Base-by-base conservation (phyloP, 306 rosid genomes). In the Fragaria vesca region DNA sequence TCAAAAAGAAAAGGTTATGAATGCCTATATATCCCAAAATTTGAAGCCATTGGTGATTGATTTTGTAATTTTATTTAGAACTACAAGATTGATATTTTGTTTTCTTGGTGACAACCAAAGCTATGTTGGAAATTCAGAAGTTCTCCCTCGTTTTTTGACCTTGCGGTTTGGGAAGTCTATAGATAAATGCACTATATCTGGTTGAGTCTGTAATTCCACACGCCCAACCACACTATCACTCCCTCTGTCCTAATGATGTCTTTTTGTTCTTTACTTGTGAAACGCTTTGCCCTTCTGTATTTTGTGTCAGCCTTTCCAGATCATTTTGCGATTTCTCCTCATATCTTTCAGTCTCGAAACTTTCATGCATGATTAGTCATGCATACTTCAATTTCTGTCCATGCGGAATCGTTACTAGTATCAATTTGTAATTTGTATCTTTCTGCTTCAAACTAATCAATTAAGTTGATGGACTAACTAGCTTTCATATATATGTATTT, bases 261-360 rank as follows among this genome's bases (percentile, higher is more conserved):
- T 30, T 54, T 69, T 69, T 77, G 69, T 69, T 28, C 36, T 43
- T 42, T 43, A 55, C 8, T 30, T 18, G 30, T 13, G 61, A 57
- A 55, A 69, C 50, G 57, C 7, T 8, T 52, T 68, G 80, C 60
- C 69, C 47, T 17, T 69, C 61, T 69, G 69, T 69, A 15, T 16
- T 77, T 54, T 55, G 75, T 69, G 81, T 69, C 75, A 69, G 81
- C 75, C n/a, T 69, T 43, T 55, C 81, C 81, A 77, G 75, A 62
- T 77, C 75, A 77, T 57, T 18, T 6, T 57, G 60, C 18, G 24
- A 30, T 43, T 69, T 34, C 60, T 55, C 54, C 18, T 5, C n/a
- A 40, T 13, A 5, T 26, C 36, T 65, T 54, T 77, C 81, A 57
- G 75, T 77, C 57, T 67, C 74, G 11, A 77, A 51, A 67, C 52